Base-by-base conservation (phyloP, 2,329 filamentous ascomycete species). In the Mycosphaerella sp. region DNA sequence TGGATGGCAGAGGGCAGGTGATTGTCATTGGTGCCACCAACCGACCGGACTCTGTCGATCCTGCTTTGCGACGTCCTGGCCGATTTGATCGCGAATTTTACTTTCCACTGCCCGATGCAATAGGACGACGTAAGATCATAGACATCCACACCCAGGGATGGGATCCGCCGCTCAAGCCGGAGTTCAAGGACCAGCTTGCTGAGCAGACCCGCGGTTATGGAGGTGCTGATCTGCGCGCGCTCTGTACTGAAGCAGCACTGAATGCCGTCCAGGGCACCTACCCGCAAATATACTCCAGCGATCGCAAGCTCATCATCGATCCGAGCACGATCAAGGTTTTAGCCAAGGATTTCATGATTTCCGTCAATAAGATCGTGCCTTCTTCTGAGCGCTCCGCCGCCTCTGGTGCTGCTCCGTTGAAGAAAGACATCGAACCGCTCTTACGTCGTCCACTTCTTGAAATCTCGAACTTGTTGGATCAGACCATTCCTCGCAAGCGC, bases 1-100 rank as follows among this genome's bases (percentile, higher is more conserved):
- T 96, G 90, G 91, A 96, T 64, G 90, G 89, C n/a, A 85, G 90
- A 67, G 91, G 91, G 27, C 93, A 98, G 70, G 93, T 98, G 54
- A 95, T 98, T 66, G 90, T 98, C 32, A 97, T 98, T 63, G 93
- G 93, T 59, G 93, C 93, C n/a, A 98, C 91, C 52, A 98, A 98
- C 68, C 83, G 91, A 58, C 91, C 93, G 0, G 91, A 97, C 69
- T 95, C 93, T 46, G 90, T 98, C 55, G 91, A 98, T 68, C 91
- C 91, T 59, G 91, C 91, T n/a, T 78, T 98, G 52, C 85, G 93
- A 54, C 84, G 91, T 44, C 91, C 93, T 16, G 94, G 93, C 39
- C 86, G 93, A 45, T 98, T 98, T 65, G 93, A 98, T 67, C 79
- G 93, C 68, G 94, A 98, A 69, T 98, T 98, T 64, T 97, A 97